Evolutionary conservation across 345 rosid genomes (phyloP).

Genomic region (Gossypium arboreum): DNA sequence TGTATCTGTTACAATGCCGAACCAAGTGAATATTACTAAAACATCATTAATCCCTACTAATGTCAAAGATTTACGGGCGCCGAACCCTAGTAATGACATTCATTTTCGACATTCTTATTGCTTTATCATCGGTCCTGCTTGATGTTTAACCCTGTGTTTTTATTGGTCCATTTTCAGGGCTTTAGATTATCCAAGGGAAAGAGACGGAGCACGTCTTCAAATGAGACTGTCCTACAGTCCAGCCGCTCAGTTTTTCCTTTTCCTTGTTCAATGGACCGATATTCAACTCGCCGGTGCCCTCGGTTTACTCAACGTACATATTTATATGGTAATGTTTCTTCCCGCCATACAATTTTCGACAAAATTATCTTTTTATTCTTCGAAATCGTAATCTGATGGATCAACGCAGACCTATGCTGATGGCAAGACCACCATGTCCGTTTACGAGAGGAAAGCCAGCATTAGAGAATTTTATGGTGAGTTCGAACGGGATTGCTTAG

Average conservation of each 20-base stretch:
- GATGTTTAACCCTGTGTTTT: not conserved
- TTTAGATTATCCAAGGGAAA: slow-evolving; percentile 9
- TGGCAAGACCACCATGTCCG: slow-evolving; percentile 74
- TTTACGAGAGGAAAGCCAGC: slow-evolving; percentile 2
- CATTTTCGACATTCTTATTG: not conserved
- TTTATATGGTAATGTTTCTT: slow-evolving; percentile 37
- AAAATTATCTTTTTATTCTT: no score
- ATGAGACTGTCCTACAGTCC: slow-evolving; percentile 8
- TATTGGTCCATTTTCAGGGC: slow-evolving; percentile 46
- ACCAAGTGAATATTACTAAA: no score
- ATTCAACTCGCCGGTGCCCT: slow-evolving; percentile 90
- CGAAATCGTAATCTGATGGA: slow-evolving; percentile 11
- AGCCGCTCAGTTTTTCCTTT: slow-evolving; percentile 50
- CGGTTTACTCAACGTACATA: slow-evolving; percentile 45
- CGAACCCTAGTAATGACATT: not conserved
- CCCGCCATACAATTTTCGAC: not conserved
- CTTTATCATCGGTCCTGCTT: not conserved
- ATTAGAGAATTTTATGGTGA: slow-evolving; percentile 56
- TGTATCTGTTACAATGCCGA: no score
- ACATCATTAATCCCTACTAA: no score
- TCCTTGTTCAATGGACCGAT: slow-evolving; percentile 95
- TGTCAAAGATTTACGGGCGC: not conserved
- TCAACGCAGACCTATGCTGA: slow-evolving; percentile 68
- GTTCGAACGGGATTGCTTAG: slow-evolving; percentile 3
- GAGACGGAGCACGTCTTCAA: not conserved